Base-by-base conservation (phyloP, 1,139 yeast species). In the Williopsis jadinii region DNA sequence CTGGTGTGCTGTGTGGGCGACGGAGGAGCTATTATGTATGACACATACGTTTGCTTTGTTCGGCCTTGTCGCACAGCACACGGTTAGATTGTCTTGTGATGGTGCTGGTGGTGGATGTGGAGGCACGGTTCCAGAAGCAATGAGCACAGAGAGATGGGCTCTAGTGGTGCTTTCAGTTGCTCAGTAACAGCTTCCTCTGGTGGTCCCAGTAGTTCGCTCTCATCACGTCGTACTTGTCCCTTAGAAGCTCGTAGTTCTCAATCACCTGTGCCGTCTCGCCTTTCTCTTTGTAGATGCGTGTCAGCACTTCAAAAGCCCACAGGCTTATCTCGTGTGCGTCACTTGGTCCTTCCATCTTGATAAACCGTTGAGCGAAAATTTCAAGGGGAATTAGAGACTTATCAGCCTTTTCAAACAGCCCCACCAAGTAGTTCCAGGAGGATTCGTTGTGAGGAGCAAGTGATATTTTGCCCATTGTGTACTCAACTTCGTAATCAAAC, bases 391-490 rank as follows among this genome's bases (percentile, higher is more conserved):
- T 40, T 13, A 71, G 50, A 27, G 60, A 56, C 24, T 53, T 52
- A 5, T 56, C 51, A 38, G 62, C 61, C 35, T 62, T 60, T n/a
- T 66, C 64, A 50, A 70, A 69, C 1, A 86, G 54, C 0, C 94
- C 96, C 13, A 62, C 57, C 30, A 88, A 60, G 56, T 90, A 92
- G 53, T 82, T 82, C 98, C 98, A 92, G 1, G 84, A 66, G n/a
- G 95, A 78, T 38, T 84, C 80, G 57, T 92, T 92, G 40, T 84
- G 90, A 0, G 97, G 95, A 1, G 88, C 80, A 28, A 62, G 42
- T 5, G 52, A 63, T 28, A 88, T 82, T 43, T 69, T 60, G 1
- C 49, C 53, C 43, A 66, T 63, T 1, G 73, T 70, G 53, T 62
- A 85, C 6, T 64, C 66, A 5, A 75, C 51, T 48, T 78, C 84